phyloP scores from a whole-genome alignment of 2,329 filamentous ascomycete genomes.

The Dactylellina parvicollis region DNA sequence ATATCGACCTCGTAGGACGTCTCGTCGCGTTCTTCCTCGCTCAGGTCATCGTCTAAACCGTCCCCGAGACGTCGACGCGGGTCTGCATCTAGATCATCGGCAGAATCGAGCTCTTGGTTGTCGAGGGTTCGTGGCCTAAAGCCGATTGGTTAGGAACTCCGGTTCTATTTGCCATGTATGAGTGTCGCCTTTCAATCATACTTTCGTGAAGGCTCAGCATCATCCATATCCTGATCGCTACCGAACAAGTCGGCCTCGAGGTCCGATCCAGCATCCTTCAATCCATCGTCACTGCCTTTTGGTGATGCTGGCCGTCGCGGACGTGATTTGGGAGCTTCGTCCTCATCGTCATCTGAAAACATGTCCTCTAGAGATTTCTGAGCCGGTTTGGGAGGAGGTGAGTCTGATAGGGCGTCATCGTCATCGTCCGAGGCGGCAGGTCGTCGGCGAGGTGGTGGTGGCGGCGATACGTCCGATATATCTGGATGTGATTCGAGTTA shows the following conservation, averaged over 20 bases:
- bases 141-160: slow-evolving; percentile 5
- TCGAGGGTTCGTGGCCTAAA: slow-evolving; percentile 18
- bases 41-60: slow-evolving; percentile 13
- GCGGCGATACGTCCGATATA: slow-evolving; percentile 26
- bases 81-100: slow-evolving; percentile 37
- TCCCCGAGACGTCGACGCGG: slow-evolving; percentile 26
- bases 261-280: slow-evolving; percentile 31
- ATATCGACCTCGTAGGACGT: slow-evolving; percentile 54
- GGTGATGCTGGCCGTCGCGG: slow-evolving; percentile 34
- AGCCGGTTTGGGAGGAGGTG: slow-evolving; percentile 55
- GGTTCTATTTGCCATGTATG: neutral
- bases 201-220: slow-evolving; percentile 31
- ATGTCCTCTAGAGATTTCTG: slow-evolving; percentile 49
- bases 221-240: slow-evolving; percentile 34
- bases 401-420: slow-evolving; percentile 43
- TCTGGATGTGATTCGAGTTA: slow-evolving; percentile 20
- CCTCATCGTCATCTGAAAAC: slow-evolving; percentile 41
- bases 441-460: slow-evolving; percentile 28
- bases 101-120: slow-evolving; percentile 38
- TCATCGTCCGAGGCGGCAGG: slow-evolving; percentile 37
- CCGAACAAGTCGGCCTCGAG: slow-evolving; percentile 35
- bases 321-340: slow-evolving; percentile 33
- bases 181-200: neutral
- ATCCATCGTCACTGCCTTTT: slow-evolving; percentile 31
- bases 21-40: slow-evolving; percentile 47